phyloP scores from a whole-genome alignment of 495 filamentous ascomycete genomes.

The Podospora appendiculata region DNA sequence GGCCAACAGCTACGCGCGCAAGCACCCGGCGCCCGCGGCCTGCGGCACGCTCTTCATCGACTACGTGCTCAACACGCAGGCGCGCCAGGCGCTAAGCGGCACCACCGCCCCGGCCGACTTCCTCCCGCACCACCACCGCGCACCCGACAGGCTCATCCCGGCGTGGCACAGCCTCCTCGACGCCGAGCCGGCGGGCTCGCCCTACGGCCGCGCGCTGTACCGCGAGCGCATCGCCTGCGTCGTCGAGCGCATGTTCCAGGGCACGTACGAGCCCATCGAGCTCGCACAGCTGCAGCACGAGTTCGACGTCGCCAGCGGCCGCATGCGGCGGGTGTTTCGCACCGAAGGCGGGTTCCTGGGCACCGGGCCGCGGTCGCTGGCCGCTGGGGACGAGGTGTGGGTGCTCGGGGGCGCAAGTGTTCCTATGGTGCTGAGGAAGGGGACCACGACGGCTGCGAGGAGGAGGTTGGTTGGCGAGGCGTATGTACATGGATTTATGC shows the following conservation, averaged over 20 bases:
- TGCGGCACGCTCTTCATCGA: conserved; percentile 2
- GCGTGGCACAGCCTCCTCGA: conserved; percentile 2
- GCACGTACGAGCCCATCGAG: not conserved
- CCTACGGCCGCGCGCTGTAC: conserved; percentile 4
- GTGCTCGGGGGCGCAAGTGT: conserved; percentile 5
- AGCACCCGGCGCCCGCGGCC: conserved; percentile 1
- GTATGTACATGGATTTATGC: conserved; percentile 9
- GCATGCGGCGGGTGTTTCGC: conserved; percentile 5
- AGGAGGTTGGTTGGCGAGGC: conserved; percentile 4
- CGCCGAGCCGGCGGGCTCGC: conserved; percentile 4
- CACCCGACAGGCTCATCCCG: not conserved
- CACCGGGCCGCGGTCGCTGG: conserved; percentile 8
- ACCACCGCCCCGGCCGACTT: not conserved
- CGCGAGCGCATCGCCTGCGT: conserved; percentile 5
- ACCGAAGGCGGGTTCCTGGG: conserved; percentile 3
- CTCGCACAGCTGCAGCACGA: conserved; percentile 10
- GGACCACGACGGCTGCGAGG: no score
- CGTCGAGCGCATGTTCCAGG: conserved; percentile 3
- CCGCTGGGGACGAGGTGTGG: conserved; percentile 11
- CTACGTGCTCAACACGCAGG: conserved; percentile 9
- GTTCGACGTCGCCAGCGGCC: conserved; percentile 3
- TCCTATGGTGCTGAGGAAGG: conserved; percentile 6
- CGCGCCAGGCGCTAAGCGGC: not conserved
- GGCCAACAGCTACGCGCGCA: conserved; percentile 1
- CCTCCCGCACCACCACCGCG: conserved; percentile 1